Percentiles rank a stretch among this genome's conserved stretches.
Conservation (phyloP, 805 yeast species). For the Kazachstania psychrophila region DNA sequence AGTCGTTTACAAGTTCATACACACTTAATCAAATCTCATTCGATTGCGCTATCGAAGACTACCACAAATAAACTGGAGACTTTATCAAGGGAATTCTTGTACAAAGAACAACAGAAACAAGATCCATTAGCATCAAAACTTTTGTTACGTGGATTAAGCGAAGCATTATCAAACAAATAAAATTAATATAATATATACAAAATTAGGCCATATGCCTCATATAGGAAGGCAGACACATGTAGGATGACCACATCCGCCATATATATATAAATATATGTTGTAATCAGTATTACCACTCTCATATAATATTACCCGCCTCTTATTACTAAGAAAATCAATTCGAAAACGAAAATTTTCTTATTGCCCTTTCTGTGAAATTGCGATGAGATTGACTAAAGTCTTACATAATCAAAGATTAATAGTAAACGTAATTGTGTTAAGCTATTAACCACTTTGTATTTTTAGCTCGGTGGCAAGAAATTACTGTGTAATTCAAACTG, state of each 20-base stretch:
- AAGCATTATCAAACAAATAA: conserved; percentile 9
- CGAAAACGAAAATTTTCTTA: background rate
- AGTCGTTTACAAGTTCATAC: conserved; percentile 17
- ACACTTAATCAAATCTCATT: conserved; percentile 19
- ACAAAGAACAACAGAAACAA: conserved; percentile 2
- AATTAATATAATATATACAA: too few relatives aligned
- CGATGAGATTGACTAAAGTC: background rate
- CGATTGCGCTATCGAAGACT: conserved; percentile 14
- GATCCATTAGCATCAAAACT: conserved; percentile 8
- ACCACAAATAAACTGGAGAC: conserved; percentile 12
- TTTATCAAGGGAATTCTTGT: conserved; percentile 12
- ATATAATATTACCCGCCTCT: background rate
- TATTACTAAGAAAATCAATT: background rate
- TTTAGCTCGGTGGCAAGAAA: too few relatives aligned
- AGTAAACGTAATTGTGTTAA: too few relatives aligned
- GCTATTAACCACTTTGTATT: too few relatives aligned
- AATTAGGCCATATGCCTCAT: too few relatives aligned
- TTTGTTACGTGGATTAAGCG: conserved; percentile 20
- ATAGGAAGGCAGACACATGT: too few relatives aligned
- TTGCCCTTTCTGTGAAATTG: background rate
- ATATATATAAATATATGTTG: background rate
- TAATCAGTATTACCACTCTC: background rate
- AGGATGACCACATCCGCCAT: too few relatives aligned
- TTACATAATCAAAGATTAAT: too few relatives aligned
- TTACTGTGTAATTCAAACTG: too few relatives aligned